These are phyloP conservation scores for Trichosporon faecale DNA, from an alignment of 1,284 basidiomycete species.

Conservation along the genomic window DNA sequence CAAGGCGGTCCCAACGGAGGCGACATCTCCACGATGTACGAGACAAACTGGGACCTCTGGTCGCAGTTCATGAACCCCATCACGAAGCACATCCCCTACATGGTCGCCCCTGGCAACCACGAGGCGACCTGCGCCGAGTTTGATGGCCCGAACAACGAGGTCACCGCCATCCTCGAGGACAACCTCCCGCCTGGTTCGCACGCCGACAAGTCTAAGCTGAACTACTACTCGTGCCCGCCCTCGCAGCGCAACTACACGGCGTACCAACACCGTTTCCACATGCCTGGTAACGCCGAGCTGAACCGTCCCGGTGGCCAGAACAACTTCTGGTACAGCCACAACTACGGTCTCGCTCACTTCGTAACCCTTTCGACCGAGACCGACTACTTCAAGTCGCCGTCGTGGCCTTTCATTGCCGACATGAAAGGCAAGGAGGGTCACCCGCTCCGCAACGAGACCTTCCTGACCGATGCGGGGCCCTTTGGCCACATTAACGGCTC, in stretches of 20 bases:
- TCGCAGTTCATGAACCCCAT: slow-evolving; percentile 44
- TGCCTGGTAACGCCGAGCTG: slow-evolving; percentile 31
- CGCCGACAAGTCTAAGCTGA: slow-evolving; percentile 20
- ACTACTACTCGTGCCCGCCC: slow-evolving; percentile 31
- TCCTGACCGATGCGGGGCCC: slow-evolving; percentile 17
- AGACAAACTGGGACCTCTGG: slow-evolving; percentile 47
- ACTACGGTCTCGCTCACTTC: slow-evolving; percentile 33
- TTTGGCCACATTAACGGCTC: slow-evolving; percentile 24
- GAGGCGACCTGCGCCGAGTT: slow-evolving; percentile 31
- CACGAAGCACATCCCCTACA: slow-evolving; percentile 39
- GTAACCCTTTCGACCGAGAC: slow-evolving; percentile 32
- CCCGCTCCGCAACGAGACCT: slow-evolving; percentile 16
- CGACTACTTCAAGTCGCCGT: slow-evolving; percentile 30
- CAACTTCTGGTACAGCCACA: slow-evolving; percentile 42
- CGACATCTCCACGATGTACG: slow-evolving; percentile 35
- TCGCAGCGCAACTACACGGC: slow-evolving; percentile 33
- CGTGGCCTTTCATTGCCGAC: slow-evolving; percentile 30
- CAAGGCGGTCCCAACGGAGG: slow-evolving; percentile 34
- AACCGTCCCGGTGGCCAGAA: slow-evolving; percentile 15
- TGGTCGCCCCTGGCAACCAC: slow-evolving; percentile 28
- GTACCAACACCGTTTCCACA: slow-evolving; percentile 37
- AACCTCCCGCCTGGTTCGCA: slow-evolving; percentile 12
- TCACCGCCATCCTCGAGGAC: slow-evolving; percentile 27
- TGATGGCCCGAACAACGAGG: slow-evolving; percentile 30
- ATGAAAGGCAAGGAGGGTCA: slow-evolving; percentile 26